Evolutionary conservation across 495 filamentous ascomycete genomes (phyloP), one percentile per base, ranked within the genome.

Genomic region (Bathelium albidoporum): DNA sequence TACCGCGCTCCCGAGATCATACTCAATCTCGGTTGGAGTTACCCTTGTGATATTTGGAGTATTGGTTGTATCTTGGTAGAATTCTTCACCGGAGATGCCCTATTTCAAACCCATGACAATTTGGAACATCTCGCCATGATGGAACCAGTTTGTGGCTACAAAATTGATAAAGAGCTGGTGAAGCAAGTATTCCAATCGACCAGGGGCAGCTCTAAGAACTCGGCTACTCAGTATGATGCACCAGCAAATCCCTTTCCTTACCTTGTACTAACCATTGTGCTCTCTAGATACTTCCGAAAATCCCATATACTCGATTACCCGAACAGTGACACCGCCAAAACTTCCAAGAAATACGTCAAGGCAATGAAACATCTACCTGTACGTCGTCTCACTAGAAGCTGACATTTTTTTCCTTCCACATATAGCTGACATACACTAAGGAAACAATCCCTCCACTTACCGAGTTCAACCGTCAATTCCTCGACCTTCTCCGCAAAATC

Each of bases 61-160:
- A 97, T 98, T 59, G 95, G 95, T 7, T 98, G 94, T 69, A 98
- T 98, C 65, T 77, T 98, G 45, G 95, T 98, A n/a, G 94, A 98
- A 68, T 98, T 97, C 75, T 98, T 90, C 72, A 98, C 95, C 1
- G 94, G 95, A 2, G 95, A 98, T 75, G 94, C 95, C 20, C 78
- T 98, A 2, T 98, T 98, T 72, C 94, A 98, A 74, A 97, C 94
- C 0, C 94, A 97, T 70, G 94, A 98, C 77, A 97, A 97, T 68
- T 83, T 97, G 5, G 94, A 97, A 72, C 94, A 98, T 77, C 78
- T 98, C 53, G 94, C 91, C n/a, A 98, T 98, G 94, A 98, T 98
- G 94, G 92, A 98, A 70, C 83, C 85, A 26, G 91, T 96, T 16
- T 90, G 89, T 69, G 86, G 85, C 26, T 76, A 78, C 7, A 82